Evolutionary conservation across 768 basidiomycete species (phyloP), one percentile per base, ranked within the genome.

Genomic region (Tylopilus subfusipes): DNA sequence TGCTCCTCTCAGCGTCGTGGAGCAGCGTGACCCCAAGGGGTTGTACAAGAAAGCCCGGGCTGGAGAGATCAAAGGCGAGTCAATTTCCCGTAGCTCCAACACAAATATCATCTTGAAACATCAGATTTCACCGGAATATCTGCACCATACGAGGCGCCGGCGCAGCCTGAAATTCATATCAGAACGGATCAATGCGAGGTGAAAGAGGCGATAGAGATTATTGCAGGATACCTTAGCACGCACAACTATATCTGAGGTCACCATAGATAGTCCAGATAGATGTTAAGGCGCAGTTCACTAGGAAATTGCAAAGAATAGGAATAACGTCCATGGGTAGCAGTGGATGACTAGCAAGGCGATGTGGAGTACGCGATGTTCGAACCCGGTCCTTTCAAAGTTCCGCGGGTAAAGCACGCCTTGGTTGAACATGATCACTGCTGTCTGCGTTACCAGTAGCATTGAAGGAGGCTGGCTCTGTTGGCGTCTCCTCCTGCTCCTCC

Each of bases 41-140:
- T 74, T 99, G 55, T 99, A 99, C 77, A 95, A 91, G 76, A 97
- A 93, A 71, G 97, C 97, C 8, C 78, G 97, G 57, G 85, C 89
- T 0, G 97, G 97, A 13, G 90, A 94, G 73, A 98, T 99, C 65
- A 93, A 92, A 82, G 93, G 96, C 93, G 53, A 49, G 75, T 36
- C 21, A 39, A 31, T 50, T 27, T 34, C 24, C 42, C 19, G n/a
- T 42, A 21, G 39, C 16, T 36, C 51, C 29, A 46, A 21, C 33
- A 49, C 29, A 13, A 25, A 16, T 22, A 9, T 53, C 56, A 64
- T 62, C 53, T 10, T 33, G 43, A 14, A 29, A 50, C 30, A n/a
- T 42, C 65, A 98, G 97, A 98, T 52, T 99, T 99, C 74, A 98
- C 97, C 44, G 97, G 97, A 8, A 88, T 98, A 68, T 95, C 93